phyloP scores from a whole-genome alignment of 2,329 filamentous ascomycete genomes.

The Rhynchosporium graminicola region DNA sequence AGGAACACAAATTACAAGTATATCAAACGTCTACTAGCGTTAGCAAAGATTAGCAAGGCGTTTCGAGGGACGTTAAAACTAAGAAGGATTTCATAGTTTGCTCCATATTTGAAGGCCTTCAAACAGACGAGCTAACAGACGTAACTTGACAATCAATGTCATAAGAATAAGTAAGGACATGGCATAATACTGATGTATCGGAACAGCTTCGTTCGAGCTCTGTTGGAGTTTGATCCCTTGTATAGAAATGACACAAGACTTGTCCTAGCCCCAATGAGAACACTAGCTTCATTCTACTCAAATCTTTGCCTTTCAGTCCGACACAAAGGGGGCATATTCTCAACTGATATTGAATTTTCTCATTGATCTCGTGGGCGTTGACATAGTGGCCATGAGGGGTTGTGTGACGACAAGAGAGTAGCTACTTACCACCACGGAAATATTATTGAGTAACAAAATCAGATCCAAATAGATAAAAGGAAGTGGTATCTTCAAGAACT shows the following conservation, averaged over 20 bases:
- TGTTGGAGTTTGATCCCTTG: background rate
- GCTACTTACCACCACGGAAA: conserved; percentile 27
- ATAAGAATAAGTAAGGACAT: background rate
- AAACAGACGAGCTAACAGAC: background rate
- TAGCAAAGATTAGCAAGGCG: background rate
- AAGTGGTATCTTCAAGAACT: conserved; percentile 28
- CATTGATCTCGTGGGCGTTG: background rate
- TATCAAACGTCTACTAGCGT: background rate
- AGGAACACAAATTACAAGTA: conserved; percentile 1
- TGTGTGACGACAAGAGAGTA: background rate
- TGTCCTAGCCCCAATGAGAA: background rate
- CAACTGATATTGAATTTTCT: background rate
- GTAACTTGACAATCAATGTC: background rate
- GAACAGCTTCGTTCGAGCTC: background rate
- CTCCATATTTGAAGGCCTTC: background rate
- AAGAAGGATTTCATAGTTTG: background rate
- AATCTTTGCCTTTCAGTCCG: background rate
- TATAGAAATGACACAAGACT: too few relatives aligned
- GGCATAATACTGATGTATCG: background rate
- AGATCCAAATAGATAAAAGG: conserved; percentile 22
- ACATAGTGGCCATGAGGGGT: background rate
- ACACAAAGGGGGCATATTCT: too few relatives aligned
- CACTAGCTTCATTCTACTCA: background rate
- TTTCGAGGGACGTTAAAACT: background rate
- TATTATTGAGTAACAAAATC: conserved; percentile 25